Conservation (phyloP, 2,329 filamentous ascomycete genomes). For the Clarireedia homoeocarpa region DNA sequence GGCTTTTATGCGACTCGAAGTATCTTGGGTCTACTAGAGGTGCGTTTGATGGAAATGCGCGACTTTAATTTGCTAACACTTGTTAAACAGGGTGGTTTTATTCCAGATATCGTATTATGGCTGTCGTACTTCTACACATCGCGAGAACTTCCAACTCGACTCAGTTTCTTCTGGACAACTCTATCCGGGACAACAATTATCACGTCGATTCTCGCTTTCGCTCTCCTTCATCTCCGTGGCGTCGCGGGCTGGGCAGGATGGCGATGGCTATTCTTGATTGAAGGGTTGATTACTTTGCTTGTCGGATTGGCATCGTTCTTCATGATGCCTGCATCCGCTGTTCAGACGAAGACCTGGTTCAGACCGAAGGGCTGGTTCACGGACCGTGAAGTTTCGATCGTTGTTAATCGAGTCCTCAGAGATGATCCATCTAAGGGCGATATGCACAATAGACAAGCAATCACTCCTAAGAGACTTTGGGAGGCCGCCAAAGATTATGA, state of each 20-base stretch:
- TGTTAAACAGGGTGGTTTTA: constrained; percentile 45
- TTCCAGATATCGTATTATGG: constrained; percentile 58
- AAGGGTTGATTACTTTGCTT: constrained; percentile 45
- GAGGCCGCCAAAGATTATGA: constrained; percentile 49
- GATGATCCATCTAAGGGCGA: constrained; percentile 42
- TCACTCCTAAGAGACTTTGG: constrained; percentile 44
- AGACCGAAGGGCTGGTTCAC: constrained; percentile 55
- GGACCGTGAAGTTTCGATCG: constrained; percentile 56
- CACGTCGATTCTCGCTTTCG: constrained; percentile 49
- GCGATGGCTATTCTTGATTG: constrained; percentile 47
- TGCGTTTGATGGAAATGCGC: constrained; percentile 21
- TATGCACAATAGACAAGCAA: constrained; percentile 53
- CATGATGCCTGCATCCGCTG: constrained; percentile 52
- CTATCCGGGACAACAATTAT: constrained; percentile 35
- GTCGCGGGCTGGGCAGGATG: constrained; percentile 45
- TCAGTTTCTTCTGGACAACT: constrained; percentile 65
- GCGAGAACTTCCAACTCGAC: constrained; percentile 57
- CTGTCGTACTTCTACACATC: constrained; percentile 71
- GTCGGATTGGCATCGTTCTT: constrained; percentile 47
- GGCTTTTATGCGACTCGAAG: constrained; percentile 37
- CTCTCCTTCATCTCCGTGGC: constrained; percentile 44
- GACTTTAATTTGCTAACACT: not conserved
- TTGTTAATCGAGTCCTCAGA: constrained; percentile 52
- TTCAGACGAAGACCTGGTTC: constrained; percentile 46
- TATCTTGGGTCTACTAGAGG: constrained; percentile 25